These are phyloP conservation scores for Ganoderma lucidum DNA, from an alignment of 1,284 basidiomycete species.

Conservation along the genomic window DNA sequence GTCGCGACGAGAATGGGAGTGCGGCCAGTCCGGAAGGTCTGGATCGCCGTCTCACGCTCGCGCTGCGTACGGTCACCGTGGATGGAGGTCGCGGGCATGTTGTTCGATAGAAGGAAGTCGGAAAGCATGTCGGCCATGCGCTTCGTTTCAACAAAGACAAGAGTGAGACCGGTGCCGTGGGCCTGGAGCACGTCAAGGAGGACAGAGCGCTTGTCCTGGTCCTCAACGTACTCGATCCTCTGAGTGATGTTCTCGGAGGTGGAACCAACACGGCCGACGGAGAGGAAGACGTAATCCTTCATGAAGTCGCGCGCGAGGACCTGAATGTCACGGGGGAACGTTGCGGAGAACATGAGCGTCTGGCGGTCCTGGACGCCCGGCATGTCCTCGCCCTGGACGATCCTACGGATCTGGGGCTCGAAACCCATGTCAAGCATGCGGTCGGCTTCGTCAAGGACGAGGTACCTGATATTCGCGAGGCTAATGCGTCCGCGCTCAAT, in stretches of 20 bases:
- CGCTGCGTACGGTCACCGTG: constrained; percentile 98
- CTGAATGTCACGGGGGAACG: constrained; percentile 99
- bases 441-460: constrained; percentile 99
- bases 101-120: constrained; percentile 91
- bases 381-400: constrained; percentile 99
- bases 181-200: constrained; percentile 94
- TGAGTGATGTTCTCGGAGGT: constrained; percentile 99
- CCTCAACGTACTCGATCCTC: constrained; percentile 98
- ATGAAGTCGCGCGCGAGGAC: constrained; percentile 96
- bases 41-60: constrained; percentile 95
- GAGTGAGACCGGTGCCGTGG: constrained; percentile 77
- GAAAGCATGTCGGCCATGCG: constrained; percentile 99
- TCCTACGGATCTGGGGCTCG: constrained; percentile 98
- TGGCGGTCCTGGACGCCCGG: constrained; percentile 92
- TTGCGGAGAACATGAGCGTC: constrained; percentile 99
- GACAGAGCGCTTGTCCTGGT: constrained; percentile 96
- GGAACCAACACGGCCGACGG: constrained; percentile 97
- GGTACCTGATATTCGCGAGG: constrained; percentile 95
- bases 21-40: constrained; percentile 94
- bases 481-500: constrained; percentile 98
- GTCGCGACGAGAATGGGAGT: constrained; percentile 98
- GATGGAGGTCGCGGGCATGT: constrained; percentile 93
- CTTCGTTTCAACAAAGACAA: constrained; percentile 99
- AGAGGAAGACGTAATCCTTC: constrained; percentile 98
- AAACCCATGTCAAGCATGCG: constrained; percentile 99